Conservation (phyloP, 192 early-diverging fungal genomes). For the Coemansia sp. region DNA sequence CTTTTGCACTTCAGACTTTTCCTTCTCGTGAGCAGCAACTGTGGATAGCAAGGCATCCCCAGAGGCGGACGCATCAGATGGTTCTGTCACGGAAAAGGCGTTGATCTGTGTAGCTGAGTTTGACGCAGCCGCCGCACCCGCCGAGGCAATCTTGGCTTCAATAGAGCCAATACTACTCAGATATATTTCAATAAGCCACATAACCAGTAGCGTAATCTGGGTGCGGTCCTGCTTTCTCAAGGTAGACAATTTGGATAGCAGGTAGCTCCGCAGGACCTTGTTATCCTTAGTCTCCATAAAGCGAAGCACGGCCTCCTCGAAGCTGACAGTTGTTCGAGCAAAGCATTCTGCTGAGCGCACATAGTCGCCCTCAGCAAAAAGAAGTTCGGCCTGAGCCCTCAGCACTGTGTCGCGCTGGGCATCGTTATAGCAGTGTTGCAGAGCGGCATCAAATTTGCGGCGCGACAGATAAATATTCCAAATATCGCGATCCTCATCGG, state of each 20-base stretch:
- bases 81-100: neutral
- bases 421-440: conserved; percentile 72
- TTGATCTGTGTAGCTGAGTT: conserved; percentile 2
- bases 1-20: conserved; percentile 59
- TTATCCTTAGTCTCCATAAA: conserved; percentile 70
- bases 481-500: conserved; percentile 90
- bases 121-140: conserved; percentile 13
- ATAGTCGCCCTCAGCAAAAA: conserved; percentile 73
- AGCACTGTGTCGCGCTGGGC: conserved; percentile 75
- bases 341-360: conserved; percentile 79
- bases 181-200: conserved; percentile 90
- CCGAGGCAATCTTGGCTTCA: conserved; percentile 53
- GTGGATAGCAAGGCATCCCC: neutral
- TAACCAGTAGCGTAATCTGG: conserved; percentile 76
- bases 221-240: conserved; percentile 72
- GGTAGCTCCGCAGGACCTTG: conserved; percentile 74
- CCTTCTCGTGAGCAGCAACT: conserved; percentile 44
- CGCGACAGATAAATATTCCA: conserved; percentile 88
- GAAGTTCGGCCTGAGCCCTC: conserved; percentile 83
- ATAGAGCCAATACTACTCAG: conserved; percentile 71
- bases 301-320: conserved; percentile 90
- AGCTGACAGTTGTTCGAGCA: conserved; percentile 73
- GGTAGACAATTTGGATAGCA: conserved; percentile 71
- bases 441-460: conserved; percentile 78
- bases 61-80: neutral